Percentiles rank a stretch among this genome's conserved stretches.
Conservation (phyloP, 139 green algal species). For the Chlorella sp. region DNA sequence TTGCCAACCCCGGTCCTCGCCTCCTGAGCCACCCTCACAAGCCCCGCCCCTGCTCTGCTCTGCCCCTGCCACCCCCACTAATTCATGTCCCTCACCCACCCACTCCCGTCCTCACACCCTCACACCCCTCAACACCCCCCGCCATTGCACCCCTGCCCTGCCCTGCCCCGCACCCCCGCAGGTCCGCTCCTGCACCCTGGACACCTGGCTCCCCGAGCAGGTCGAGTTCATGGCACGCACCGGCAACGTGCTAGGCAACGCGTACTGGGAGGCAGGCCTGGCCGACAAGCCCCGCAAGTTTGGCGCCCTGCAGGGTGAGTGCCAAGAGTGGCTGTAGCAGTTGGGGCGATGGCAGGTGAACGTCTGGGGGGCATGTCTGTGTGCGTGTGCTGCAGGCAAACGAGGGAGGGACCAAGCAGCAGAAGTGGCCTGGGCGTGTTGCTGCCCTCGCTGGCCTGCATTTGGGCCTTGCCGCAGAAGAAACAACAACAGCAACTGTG, state of each 20-base stretch:
- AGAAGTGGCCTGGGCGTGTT: no score
- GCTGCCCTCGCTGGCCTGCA: no score
- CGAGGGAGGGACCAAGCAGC: no score
- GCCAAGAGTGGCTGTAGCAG: not conserved
- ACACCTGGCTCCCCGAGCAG: constrained; percentile 69
- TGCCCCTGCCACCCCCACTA: not conserved
- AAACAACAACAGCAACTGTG: no score
- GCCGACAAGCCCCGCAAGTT: constrained; percentile 9
- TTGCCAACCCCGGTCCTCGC: no score
- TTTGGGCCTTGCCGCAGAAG: no score
- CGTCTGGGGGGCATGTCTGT: not conserved
- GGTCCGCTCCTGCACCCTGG: constrained; percentile 74
- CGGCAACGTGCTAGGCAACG: constrained; percentile 73
- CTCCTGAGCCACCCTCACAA: not conserved
- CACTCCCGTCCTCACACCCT: not conserved
- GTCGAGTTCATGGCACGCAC: constrained; percentile 68
- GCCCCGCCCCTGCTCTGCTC: not conserved
- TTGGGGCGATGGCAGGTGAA: not conserved
- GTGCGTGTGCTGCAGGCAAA: no score
- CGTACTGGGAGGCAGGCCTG: constrained; percentile 58
- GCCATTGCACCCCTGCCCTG: not conserved
- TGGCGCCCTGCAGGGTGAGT: not conserved
- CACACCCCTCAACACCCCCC: not conserved
- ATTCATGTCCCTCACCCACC: no score
- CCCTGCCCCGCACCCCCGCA: constrained; percentile 31